A percentile compares a stretch with the other conserved stretches of the same genome.
phyloP scores from a whole-genome alignment of 1,284 basidiomycete species.

The Tremellales sp. region DNA sequence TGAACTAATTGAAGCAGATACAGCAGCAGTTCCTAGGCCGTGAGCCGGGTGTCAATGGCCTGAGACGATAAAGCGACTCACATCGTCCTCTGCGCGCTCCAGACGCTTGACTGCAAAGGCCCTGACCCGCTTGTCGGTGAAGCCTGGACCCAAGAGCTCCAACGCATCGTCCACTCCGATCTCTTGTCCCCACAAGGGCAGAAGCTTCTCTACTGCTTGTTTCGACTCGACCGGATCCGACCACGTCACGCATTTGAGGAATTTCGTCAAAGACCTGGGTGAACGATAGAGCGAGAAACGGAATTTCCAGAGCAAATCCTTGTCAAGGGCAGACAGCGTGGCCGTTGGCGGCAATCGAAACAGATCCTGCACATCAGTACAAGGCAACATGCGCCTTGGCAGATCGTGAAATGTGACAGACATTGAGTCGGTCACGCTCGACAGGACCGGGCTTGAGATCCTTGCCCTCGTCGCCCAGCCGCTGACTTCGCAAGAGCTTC shows the following conservation, averaged over 20 bases:
- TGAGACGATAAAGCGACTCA: slow-evolving; percentile 49
- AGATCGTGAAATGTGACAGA: slow-evolving; percentile 47
- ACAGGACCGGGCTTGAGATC: slow-evolving; percentile 96
- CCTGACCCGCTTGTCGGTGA: slow-evolving; percentile 83
- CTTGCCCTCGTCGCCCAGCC: slow-evolving; percentile 88
- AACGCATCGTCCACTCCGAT: slow-evolving; percentile 95
- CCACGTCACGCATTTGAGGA: slow-evolving; percentile 98
- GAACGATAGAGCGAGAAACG: slow-evolving; percentile 85
- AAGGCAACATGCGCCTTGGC: not conserved
- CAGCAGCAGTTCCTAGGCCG: slow-evolving; percentile 72
- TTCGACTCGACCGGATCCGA: slow-evolving; percentile 92
- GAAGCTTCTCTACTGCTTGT: slow-evolving; percentile 91
- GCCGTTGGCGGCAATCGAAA: slow-evolving; percentile 86
- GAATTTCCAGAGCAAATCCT: slow-evolving; percentile 97
- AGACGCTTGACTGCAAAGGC: slow-evolving; percentile 92
- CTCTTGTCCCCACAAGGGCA: slow-evolving; percentile 90
- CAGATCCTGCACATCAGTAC: no score
- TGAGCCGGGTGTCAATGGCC: not conserved
- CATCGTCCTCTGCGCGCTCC: slow-evolving; percentile 88
- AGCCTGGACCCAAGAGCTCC: slow-evolving; percentile 86
- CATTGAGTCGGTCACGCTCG: slow-evolving; percentile 87
- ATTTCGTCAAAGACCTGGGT: slow-evolving; percentile 83
- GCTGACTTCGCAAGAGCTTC: slow-evolving; percentile 86
- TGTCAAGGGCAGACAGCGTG: slow-evolving; percentile 81
- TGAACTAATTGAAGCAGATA: slow-evolving; percentile 97